Conservation (phyloP, 257 asterid genomes). For the Fraxinus pennsylvanica region DNA sequence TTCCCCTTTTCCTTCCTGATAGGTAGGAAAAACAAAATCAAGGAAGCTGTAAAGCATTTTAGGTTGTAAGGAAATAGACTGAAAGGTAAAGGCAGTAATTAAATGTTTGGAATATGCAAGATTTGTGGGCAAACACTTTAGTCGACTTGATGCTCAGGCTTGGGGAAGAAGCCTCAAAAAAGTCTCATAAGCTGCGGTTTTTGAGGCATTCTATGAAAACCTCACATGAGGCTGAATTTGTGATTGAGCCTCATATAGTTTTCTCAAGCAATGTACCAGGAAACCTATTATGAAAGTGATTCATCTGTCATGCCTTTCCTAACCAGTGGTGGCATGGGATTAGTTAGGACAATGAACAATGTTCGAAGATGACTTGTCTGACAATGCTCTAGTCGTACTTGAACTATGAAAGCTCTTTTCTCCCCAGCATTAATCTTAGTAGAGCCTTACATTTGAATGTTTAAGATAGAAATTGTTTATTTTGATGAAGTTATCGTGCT, state of each 20-base stretch:
- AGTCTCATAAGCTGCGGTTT: background rate
- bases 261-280: background rate
- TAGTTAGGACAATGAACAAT: background rate
- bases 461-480: background rate
- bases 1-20: background rate
- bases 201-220: background rate
- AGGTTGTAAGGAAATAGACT: background rate
- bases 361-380: background rate
- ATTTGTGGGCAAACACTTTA: background rate
- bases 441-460: background rate
- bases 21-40: background rate
- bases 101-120: background rate
- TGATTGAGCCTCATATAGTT: background rate
- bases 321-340: background rate
- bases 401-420: background rate
- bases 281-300: background rate
- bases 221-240: background rate
- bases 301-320: background rate
- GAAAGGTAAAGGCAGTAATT: background rate
- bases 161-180: background rate
- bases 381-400: background rate
- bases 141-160: background rate
- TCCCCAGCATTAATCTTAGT: background rate
- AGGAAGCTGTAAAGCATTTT: background rate
- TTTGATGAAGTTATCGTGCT: slow-evolving; percentile 4